Conservation (phyloP, 73 alveolate species). For the Urostyla sp. region DNA sequence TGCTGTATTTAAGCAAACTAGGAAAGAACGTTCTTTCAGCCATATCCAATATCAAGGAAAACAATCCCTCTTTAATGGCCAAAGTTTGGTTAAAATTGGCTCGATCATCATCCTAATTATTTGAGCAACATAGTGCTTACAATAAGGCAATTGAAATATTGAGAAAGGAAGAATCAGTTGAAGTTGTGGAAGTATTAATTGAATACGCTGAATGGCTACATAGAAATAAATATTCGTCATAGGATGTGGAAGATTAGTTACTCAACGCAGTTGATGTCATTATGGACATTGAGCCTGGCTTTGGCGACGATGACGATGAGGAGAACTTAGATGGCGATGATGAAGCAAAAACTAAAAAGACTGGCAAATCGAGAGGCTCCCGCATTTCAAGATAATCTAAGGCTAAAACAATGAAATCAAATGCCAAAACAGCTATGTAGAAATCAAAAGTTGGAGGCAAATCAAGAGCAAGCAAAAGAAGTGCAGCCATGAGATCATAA, state of each 20-base stretch:
- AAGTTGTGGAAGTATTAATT: conserved; percentile 95
- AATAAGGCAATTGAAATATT: conserved; percentile 95
- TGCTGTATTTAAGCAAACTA: conserved; percentile 95
- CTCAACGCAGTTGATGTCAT: conserved; percentile 95
- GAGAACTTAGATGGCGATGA: conserved; percentile 79
- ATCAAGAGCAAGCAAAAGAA: conserved; percentile 85
- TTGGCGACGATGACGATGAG: conserved; percentile 96
- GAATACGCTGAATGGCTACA: conserved; percentile 96
- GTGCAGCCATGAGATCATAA: conserved; percentile 70
- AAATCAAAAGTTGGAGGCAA: conserved; percentile 86
- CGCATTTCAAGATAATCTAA: conserved; percentile 79
- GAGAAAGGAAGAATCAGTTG: conserved; percentile 94
- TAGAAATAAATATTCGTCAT: conserved; percentile 90
- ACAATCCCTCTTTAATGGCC: conserved; percentile 94
- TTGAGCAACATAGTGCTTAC: conserved; percentile 95
- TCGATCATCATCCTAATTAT: conserved; percentile 87
- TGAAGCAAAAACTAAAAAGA: conserved; percentile 49
- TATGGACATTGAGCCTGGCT: conserved; percentile 96
- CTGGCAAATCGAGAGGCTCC: conserved; percentile 80
- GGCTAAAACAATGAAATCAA: conserved; percentile 79
- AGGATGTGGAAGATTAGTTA: conserved; percentile 94
- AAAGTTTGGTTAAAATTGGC: conserved; percentile 98
- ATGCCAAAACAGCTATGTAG: conserved; percentile 78
- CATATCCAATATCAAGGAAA: conserved; percentile 96
- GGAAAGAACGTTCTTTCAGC: conserved; percentile 97